Conservation (phyloP, 2,329 filamentous ascomycete genomes). For the Xylariaceae sp. region DNA sequence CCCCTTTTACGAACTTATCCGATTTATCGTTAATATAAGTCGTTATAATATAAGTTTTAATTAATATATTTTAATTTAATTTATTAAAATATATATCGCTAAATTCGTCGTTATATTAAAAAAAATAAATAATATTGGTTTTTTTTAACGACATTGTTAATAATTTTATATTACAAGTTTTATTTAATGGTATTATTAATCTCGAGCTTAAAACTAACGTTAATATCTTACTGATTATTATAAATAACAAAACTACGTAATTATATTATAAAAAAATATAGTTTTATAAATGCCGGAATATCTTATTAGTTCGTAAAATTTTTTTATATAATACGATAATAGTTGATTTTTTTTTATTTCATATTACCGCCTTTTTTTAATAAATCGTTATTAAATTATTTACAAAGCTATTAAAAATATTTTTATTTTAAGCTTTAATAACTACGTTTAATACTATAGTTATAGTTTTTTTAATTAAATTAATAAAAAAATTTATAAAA, state of each 20-base stretch:
- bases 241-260: not conserved
- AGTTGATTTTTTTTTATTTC: not conserved
- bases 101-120: not conserved
- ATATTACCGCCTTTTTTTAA: too few relatives aligned
- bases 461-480: too few relatives aligned
- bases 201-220: not conserved
- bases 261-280: not conserved
- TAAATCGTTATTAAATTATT: too few relatives aligned
- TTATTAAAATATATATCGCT: not conserved
- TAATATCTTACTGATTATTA: not conserved
- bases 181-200: not conserved
- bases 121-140: not conserved
- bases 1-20: not conserved
- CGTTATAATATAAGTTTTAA: not conserved
- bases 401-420: too few relatives aligned
- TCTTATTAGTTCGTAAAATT: not conserved
- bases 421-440: too few relatives aligned
- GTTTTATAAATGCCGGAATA: too few relatives aligned
- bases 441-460: too few relatives aligned
- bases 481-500: too few relatives aligned
- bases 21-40: not conserved
- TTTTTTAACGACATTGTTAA: not conserved
- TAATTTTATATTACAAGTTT: not conserved
- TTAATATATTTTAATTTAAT: not conserved
- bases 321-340: not conserved